These are phyloP conservation scores for Nitzschia sp. DNA, from an alignment of 108 stramenopile genomes.

Conservation along the genomic window DNA sequence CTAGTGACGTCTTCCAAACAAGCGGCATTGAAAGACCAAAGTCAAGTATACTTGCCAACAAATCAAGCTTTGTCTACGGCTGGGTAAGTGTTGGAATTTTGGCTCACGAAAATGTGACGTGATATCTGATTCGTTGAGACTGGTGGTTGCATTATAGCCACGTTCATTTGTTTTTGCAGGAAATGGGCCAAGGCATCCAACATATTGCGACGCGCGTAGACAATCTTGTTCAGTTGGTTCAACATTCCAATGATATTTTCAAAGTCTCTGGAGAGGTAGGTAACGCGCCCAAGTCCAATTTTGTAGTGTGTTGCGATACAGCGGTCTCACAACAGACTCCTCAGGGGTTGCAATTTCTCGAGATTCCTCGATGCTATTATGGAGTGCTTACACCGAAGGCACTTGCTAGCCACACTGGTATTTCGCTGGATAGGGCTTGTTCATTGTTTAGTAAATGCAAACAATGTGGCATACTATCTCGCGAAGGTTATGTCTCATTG, in stretches of 20 bases:
- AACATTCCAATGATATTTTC: slow-evolving; percentile 70
- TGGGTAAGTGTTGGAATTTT: slow-evolving; percentile 25
- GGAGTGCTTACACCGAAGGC: slow-evolving; percentile 58
- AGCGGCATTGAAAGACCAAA: slow-evolving; percentile 66
- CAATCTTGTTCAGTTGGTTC: slow-evolving; percentile 75
- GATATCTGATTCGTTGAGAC: neutral
- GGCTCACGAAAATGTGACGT: neutral
- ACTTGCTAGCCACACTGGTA: slow-evolving; percentile 22
- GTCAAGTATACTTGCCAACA: slow-evolving; percentile 86
- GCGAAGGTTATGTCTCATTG: slow-evolving; percentile 63
- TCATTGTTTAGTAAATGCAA: slow-evolving; percentile 44
- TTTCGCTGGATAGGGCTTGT: slow-evolving; percentile 41
- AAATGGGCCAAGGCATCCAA: slow-evolving; percentile 87
- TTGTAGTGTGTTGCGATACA: neutral
- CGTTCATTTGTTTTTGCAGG: slow-evolving; percentile 79
- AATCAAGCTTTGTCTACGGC: slow-evolving; percentile 83
- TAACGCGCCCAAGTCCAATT: neutral
- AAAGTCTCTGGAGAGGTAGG: slow-evolving; percentile 58
- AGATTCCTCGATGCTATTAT: slow-evolving; percentile 83
- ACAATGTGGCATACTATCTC: slow-evolving; percentile 34
- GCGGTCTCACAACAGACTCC: neutral
- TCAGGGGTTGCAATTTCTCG: slow-evolving; percentile 75
- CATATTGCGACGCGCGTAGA: slow-evolving; percentile 84
- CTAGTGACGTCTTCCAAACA: slow-evolving; percentile 45
- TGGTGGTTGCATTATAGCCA: slow-evolving; percentile 51